Base-by-base conservation (phyloP, 139 green algal species). In the Picochlorum sp. region DNA sequence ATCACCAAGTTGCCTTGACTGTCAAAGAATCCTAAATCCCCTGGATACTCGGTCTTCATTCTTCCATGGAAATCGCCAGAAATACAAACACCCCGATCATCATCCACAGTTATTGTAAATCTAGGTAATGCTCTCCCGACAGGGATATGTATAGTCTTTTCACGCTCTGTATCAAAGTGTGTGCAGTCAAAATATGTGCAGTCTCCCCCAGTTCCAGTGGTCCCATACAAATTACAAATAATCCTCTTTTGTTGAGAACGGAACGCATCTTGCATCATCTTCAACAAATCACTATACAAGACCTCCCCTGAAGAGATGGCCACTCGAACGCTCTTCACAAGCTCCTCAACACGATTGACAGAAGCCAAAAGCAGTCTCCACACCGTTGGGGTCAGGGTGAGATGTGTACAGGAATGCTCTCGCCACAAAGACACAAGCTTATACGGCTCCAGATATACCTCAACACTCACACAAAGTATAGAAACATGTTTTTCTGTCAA, bases 151-250 rank as follows among this genome's bases (percentile, higher is more conserved):
- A 45, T 52, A 14, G 82, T 60, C 31, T 3, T 41, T 11, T 54
- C 73, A 31, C 80, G 63, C 58, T 85, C 64, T 11, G 55, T 68
- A 4, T 31, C 13, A 14, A 41, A 41, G 8, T 41, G 34, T 3
- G 38, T 73, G 23, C 47, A 55, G 51, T 78, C 51, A 26, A 63
- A 66, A 2, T 20, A 55, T 7, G 72, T 78, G 47, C 30, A 57
- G 50, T 86, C 80, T 20, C 71, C 80, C 7, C 75, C 65, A 3
- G 74, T 65, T 60, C 84, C 81, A 28, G 75, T 86, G 26, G 60
- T 74, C 30, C 81, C 82, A 57, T 86, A 88, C 10, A 88, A 59
- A 64, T 88, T 88, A 20, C 81, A 45, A 4, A 88, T n/a, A n/a
- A n/a, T 15, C 20, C 18, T 50, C 68, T 74, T 45, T 4, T 15